These are phyloP conservation scores for Alternaria solani DNA, from an alignment of 2,329 filamentous ascomycete genomes.

Conservation along the genomic window DNA sequence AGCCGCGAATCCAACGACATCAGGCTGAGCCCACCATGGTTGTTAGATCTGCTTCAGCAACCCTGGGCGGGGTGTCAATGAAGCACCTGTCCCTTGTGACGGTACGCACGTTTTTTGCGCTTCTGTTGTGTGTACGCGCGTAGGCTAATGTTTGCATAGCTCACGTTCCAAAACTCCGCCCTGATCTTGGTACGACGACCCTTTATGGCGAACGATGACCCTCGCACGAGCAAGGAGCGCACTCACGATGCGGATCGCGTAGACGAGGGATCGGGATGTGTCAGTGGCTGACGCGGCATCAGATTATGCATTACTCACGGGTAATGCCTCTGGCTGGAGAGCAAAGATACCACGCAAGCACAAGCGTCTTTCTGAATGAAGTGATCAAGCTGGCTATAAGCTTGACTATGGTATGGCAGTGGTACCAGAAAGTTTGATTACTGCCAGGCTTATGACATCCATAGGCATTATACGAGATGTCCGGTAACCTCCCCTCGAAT, in stretches of 20 bases:
- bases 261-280: not conserved
- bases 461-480: conserved; percentile 81
- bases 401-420: conserved; percentile 67
- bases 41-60: conserved; percentile 16
- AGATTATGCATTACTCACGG: conserved; percentile 94
- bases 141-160: conserved; percentile 57
- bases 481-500: conserved; percentile 76
- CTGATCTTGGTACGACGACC: conserved; percentile 69
- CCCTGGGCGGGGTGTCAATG: conserved; percentile 65
- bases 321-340: conserved; percentile 87
- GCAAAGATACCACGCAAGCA: conserved; percentile 91
- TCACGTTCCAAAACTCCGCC: conserved; percentile 81
- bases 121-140: not conserved
- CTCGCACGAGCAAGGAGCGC: conserved; percentile 1
- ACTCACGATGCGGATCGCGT: not conserved
- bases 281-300: conserved; percentile 22
- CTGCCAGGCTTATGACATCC: not conserved
- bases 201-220: conserved; percentile 7
- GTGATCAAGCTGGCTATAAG: conserved; percentile 88
- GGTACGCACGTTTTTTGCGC: conserved; percentile 53
- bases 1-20: not conserved
- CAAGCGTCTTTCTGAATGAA: conserved; percentile 92
- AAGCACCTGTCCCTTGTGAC: conserved; percentile 73
- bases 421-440: no score
- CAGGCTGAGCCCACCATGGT: conserved; percentile 10